Base-by-base conservation (phyloP, 805 yeast genomes). In the Nakazawaea populi region DNA sequence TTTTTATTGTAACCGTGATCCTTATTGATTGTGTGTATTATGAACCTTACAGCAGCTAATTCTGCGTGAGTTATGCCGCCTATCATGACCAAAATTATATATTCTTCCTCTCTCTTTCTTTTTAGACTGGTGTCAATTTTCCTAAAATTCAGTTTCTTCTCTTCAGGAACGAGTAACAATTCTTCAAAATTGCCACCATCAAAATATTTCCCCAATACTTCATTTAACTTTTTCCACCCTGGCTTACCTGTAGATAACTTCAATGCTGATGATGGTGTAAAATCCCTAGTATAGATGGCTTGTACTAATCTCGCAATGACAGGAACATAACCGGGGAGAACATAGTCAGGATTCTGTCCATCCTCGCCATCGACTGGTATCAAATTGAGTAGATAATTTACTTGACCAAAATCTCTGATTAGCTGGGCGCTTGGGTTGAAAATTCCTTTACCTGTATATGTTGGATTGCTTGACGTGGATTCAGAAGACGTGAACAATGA, bases 11-110 rank as follows among this genome's bases (percentile, higher is more conserved):
- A 54, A 38, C 59, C 61, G 51, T 5, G 61, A 59, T 30, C 53
- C 54, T 44, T 64, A 30, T 51, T 62, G 34, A 74, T 60, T 52
- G 71, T 71, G 44, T 70, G 67, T 51, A 87, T 80, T n/a, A 88
- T 71, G 49, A 73, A 76, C 58, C 83, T 72, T 44, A 92, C 67
- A 3, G 90, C 82, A 3, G 92, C 80, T 14, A 91, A 71, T 65
- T 92, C 99, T 7, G 94, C 82, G 61, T 87, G 75, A 0, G 97
- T 89, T 6, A 91, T 70, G 0, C 99, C 98, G 11, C 98, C 98
- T 40, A 91, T 60, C 54, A 85, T 67, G 6, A 82, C 78, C 47
- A 88, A 57, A 54, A 89, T 59, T 12, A 67, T 60, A 54, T 61
- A 53, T 48, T 66, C 69, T 24, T 53, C 56, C 30, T 64, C 56